These are phyloP conservation scores for Pseudocercospora macadamiae DNA, from an alignment of 2,329 filamentous ascomycete genomes.

Conservation along the genomic window DNA sequence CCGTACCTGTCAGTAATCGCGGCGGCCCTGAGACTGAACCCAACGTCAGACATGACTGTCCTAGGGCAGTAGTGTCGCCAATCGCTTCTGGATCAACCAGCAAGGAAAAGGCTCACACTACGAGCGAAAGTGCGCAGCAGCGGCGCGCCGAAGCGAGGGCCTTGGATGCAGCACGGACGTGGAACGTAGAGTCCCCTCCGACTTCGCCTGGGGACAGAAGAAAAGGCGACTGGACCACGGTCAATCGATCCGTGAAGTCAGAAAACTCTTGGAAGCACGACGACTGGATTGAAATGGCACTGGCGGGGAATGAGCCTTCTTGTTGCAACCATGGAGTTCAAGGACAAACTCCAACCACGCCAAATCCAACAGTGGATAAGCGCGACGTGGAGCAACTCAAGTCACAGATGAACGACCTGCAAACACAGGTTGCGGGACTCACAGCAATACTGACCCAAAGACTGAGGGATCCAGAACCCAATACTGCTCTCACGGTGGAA, in stretches of 20 bases:
- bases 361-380: neutral
- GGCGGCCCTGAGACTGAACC: neutral
- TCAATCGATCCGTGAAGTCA: neutral
- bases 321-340: too few relatives aligned
- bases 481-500: too few relatives aligned
- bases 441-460: too few relatives aligned
- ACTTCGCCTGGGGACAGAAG: neutral
- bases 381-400: neutral
- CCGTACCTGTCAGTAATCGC: neutral
- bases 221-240: neutral
- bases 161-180: neutral
- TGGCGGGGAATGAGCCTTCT: too few relatives aligned
- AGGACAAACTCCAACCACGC: too few relatives aligned
- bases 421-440: neutral
- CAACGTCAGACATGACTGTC: too few relatives aligned
- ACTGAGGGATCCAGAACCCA: too few relatives aligned
- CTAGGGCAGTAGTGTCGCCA: too few relatives aligned
- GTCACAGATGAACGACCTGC: neutral
- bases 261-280: neutral
- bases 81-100: too few relatives aligned
- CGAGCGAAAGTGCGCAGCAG: neutral
- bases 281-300: neutral
- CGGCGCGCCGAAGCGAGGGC: neutral
- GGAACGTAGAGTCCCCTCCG: neutral
- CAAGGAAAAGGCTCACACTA: too few relatives aligned